Evolutionary conservation across 352 stramenopile genomes (phyloP), one percentile per base, ranked within the genome.

Genomic region (Thalassiosira ordinaria): DNA sequence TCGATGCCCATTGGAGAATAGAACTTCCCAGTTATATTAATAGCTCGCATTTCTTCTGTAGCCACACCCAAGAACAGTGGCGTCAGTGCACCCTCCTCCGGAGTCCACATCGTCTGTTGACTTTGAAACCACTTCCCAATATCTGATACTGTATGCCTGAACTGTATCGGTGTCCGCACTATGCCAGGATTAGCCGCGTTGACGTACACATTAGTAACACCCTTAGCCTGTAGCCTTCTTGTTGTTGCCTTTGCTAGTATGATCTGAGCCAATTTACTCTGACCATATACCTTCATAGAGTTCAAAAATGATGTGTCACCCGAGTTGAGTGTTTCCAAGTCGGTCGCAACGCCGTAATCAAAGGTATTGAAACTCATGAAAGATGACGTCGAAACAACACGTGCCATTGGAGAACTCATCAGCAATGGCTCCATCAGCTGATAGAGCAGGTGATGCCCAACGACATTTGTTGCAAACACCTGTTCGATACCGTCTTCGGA

Each of bases 371-470:
- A 69, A 5, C 67, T 59, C 0, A 59, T 63, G 16, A 68, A 41
- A 8, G 80, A 87, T 5, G 80, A 84, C 11, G 75, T 84, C n/a
- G 53, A 75, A 26, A 87, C 74, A 27, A 87, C 70, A n/a, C 75
- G 33, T 39, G 64, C 80, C 47, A 78, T 77, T 2, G 51, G 29
- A 4, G 67, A 62, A 41, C 70, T 70, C 13, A 33, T 6, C 2
- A 89, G 47, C 47, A 73, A 14, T 27, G 74, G 78, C 66, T 86
- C 62, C 52, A 90, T 53, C 33, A 88, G 46, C 31, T 56, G 46
- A 64, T 86, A 90, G 18, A 90, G 47, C 11, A 90, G 75, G 67
- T 47, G 84, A 72, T 90, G 84, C 13, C 75, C 72, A 1, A 88
- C 39, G 2, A 82, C 69, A 65, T 90, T 90, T 14, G 73, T 84